A percentile compares a stretch with the other conserved stretches of the same genome.
Conservation (phyloP, 2,329 filamentous ascomycete genomes). For the Clarireedia homoeocarpa region DNA sequence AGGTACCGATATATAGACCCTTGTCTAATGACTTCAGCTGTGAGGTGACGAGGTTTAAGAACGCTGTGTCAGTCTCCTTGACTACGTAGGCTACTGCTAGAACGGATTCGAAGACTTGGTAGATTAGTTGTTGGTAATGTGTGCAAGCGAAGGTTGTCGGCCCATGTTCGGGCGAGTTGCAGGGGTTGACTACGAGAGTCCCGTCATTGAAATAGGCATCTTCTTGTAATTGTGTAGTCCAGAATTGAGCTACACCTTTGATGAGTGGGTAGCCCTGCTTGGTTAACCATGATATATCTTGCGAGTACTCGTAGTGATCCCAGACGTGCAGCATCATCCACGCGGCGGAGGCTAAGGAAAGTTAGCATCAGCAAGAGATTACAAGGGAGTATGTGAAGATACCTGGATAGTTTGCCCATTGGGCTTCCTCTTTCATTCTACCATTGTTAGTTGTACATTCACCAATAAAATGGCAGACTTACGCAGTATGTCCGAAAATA, state of each 20-base stretch:
- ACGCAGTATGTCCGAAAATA: constrained; percentile 46
- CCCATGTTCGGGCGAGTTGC: constrained; percentile 51
- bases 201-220: constrained; percentile 43
- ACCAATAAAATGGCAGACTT: background rate
- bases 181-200: constrained; percentile 48
- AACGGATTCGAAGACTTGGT: constrained; percentile 25
- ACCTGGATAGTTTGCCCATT: constrained; percentile 35
- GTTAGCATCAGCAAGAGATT: background rate
- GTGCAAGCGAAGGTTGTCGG: constrained; percentile 46
- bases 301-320: constrained; percentile 48
- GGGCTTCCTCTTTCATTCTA: constrained; percentile 37
- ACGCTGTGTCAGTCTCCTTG: constrained; percentile 24
- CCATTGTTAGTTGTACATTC: background rate
- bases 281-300: constrained; percentile 39
- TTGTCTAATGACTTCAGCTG: constrained; percentile 41
- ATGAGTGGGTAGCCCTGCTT: constrained; percentile 44
- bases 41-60: constrained; percentile 32
- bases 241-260: constrained; percentile 47
- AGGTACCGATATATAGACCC: constrained; percentile 39
- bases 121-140: constrained; percentile 45
- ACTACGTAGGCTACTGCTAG: background rate
- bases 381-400: background rate
- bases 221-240: constrained; percentile 44
- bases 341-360: constrained; percentile 33
- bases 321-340: constrained; percentile 56